Evolutionary conservation across 139 green algal species (phyloP).

Genomic region (Medakamo hakoo): DNA sequence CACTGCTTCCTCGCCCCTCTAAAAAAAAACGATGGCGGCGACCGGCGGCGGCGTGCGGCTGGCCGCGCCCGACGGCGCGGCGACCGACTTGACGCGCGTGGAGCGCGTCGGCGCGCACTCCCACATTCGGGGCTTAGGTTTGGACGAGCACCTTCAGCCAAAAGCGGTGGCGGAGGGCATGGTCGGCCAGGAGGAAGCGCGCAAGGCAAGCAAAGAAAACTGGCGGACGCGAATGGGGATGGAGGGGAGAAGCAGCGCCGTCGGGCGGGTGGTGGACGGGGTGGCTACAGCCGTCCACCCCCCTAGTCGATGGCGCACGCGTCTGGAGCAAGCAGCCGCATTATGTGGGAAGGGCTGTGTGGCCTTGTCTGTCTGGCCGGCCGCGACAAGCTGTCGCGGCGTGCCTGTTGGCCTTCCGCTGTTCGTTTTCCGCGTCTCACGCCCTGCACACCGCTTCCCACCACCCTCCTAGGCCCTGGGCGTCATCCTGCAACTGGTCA

Average conservation of each 20-base stretch:
- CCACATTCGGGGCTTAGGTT: constrained; percentile 91
- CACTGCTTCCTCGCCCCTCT: no score
- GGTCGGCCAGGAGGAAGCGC: constrained; percentile 77
- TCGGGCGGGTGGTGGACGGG: no score
- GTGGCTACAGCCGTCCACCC: not conserved
- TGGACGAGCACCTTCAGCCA: constrained; percentile 89
- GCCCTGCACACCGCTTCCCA: no score
- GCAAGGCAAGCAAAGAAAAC: constrained; percentile 45
- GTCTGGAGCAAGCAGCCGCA: no score
- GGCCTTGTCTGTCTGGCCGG: no score
- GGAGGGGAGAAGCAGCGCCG: not conserved
- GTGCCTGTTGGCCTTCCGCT: no score
- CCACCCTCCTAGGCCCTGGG: constrained; percentile 56
- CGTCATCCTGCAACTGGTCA: constrained; percentile 93
- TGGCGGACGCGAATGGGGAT: not conserved
- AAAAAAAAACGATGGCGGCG: no score
- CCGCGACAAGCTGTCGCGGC: no score
- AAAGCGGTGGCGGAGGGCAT: constrained; percentile 86
- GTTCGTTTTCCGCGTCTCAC: no score
- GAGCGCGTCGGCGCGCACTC: constrained; percentile 94
- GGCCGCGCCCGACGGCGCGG: not conserved
- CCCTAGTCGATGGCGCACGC: no score
- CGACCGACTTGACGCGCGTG: constrained; percentile 75
- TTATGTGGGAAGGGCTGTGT: no score
- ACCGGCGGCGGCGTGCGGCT: not conserved